phyloP scores from a whole-genome alignment of 148 eudicot genomes.

The Simmondsia chinensis region DNA sequence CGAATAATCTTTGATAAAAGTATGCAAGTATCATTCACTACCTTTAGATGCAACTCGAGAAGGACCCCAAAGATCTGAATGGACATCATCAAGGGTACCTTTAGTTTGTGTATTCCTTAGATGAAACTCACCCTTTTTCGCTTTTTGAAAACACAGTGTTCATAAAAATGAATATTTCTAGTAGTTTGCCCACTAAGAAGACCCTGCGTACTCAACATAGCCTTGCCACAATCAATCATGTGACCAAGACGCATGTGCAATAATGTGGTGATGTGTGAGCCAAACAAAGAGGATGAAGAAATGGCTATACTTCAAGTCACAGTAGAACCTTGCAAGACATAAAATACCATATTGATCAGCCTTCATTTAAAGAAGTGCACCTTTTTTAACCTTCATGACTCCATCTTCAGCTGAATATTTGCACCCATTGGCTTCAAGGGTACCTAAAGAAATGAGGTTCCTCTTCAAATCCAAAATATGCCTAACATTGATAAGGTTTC shows the following conservation, averaged over 20 bases:
- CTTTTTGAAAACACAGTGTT: constrained; percentile 8
- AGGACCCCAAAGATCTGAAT: constrained; percentile 5
- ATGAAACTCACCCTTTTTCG: not conserved
- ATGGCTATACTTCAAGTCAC: too few species aligned
- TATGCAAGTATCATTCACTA: not conserved
- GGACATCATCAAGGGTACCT: constrained; percentile 4
- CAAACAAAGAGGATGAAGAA: too few species aligned
- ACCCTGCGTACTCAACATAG: not conserved
- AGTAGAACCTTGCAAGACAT: too few species aligned
- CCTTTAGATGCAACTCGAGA: not conserved
- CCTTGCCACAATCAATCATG: constrained; percentile 9
- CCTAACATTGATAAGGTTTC: constrained; percentile 1
- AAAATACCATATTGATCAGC: too few species aligned
- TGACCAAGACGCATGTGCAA: too few species aligned
- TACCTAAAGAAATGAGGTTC: constrained; percentile 15
- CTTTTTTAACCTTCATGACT: too few species aligned
- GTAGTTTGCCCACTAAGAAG: not conserved
- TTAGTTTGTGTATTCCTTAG: not conserved
- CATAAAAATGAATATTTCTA: constrained; percentile 5
- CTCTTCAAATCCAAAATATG: constrained; percentile 12
- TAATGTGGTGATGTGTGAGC: too few species aligned
- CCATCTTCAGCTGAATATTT: too few species aligned
- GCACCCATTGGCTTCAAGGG: too few species aligned
- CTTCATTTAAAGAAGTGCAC: too few species aligned
- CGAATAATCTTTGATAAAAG: not conserved